Conservation (phyloP, 257 asterid species). For the Orobanche coerulescens region DNA sequence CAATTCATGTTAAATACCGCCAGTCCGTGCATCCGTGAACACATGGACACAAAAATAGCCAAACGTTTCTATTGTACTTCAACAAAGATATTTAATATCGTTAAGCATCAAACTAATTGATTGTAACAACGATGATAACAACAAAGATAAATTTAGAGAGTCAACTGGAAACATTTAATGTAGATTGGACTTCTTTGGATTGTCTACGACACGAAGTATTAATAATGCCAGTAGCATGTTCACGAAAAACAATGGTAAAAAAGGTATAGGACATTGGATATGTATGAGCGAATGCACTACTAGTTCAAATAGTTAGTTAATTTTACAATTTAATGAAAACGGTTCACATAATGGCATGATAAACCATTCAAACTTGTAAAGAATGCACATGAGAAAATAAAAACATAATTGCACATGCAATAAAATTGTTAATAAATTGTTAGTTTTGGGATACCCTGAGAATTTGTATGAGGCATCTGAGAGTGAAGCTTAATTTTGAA, state of each 20-base stretch:
- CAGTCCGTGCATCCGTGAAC: background rate
- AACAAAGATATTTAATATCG: background rate
- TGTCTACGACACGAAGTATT: background rate
- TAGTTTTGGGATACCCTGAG: background rate
- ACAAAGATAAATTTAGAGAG: background rate
- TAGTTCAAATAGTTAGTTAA: background rate
- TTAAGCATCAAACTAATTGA: slow-evolving; percentile 6
- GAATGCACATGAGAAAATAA: background rate
- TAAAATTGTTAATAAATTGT: background rate
- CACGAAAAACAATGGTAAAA: background rate
- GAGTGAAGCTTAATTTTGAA: slow-evolving; percentile 9
- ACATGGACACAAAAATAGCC: background rate
- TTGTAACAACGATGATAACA: background rate
- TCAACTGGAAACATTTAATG: slow-evolving; percentile 6
- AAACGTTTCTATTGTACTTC: background rate
- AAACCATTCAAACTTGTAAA: background rate
- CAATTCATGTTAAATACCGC: background rate
- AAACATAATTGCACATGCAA: background rate
- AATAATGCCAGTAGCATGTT: background rate
- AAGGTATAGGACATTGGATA: background rate
- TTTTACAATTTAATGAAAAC: background rate
- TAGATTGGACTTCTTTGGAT: slow-evolving; percentile 13
- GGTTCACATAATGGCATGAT: slow-evolving; percentile 5
- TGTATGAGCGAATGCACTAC: background rate
- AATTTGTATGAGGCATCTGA: slow-evolving; percentile 3